Evolutionary conservation across 2,329 filamentous ascomycete genomes (phyloP), one percentile per base, ranked within the genome.

Genomic region (Corinectria fuckeliana): DNA sequence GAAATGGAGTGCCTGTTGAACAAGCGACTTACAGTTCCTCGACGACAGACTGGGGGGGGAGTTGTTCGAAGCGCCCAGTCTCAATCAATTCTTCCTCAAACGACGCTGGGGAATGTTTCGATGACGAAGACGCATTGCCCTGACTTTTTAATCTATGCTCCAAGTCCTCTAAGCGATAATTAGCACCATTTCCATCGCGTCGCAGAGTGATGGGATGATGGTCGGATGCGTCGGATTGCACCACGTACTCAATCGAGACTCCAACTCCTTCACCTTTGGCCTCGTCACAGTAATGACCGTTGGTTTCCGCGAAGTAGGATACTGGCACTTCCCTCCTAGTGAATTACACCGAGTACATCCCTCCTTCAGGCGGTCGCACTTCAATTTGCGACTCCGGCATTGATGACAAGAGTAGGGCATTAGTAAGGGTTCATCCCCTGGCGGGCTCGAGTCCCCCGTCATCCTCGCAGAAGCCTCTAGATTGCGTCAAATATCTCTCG

Each of bases 51-150:
- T 62, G 63, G 0, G 72, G 63, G 1, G 71, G 74, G 1, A 71
- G 63, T 44, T 71, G 64, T 50, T 76, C 73, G 51, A 69, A 71
- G 2, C 73, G 64, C 2, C 72, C 71, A 8, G 71, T 68, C 26
- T 62, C 56, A 5, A 69, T 57, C 13, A 74, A 14, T 16, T 70
- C 61, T 6, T 60, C 52, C 13, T 58, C 61, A 6, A 21, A 7
- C 1, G 62, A 54, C 5, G 68, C 18, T 8, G 53, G 42, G 23
- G 59, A 57, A 2, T 59, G 55, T 2, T 20, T 60, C 10, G 69
- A 67, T 0, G 62, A 63, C 10, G 65, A 60, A n/a, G 62, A 64
- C 11, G 56, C 60, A 11, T 50, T 42, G 1, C 61, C 57, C 4
- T 71, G 63, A 2, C 54, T 50, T 32, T 66, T 69, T 4, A 71